Evolutionary conservation across 371 early-diverging fungal genomes (phyloP), one percentile per base, ranked within the genome.

Genomic region (Mortierella sp.): DNA sequence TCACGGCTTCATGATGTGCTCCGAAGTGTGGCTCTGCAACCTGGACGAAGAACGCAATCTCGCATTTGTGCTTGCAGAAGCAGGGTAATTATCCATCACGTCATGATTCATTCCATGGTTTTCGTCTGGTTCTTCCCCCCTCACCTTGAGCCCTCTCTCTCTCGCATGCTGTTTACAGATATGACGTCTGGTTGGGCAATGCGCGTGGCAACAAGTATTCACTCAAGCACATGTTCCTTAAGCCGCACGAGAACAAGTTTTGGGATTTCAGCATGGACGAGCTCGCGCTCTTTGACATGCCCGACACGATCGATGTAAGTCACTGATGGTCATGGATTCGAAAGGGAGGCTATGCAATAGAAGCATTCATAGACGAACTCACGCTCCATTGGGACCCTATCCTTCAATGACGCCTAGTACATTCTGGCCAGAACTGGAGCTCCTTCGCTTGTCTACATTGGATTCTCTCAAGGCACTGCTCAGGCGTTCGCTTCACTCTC

Each of bases 151-250:
- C 10, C 34, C 34, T 34, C 34, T 27, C 6, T 28, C 46, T 52
- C 24, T 3, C 48, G 27, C 34, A 16, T 60, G 9, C 27, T 47
- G 1, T 24, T n/a, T 34, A 34, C 34, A 78, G 81, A 27, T 97
- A 95, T 76, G 98, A 98, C 78, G 98, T 98, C 0, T 98, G 98
- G 98, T 69, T 98, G 17, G 98, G 96, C 27, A 97, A 98, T 71
- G 90, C 93, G n/a, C 85, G 98, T 13, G 98, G 97, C 27, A 96
- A 96, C 85, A 98, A 98, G 80, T 97, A 97, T 72, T 90, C 91
- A 37, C 92, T 92, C 65, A 94, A 94, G 65, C 97, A 98, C 79
- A 64, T 85, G 31, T 80, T 79, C 37, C 79, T 85, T 21, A 90
- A 85, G 43, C 90, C 94, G 0, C 78, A 80, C 39, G 85, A 92